Evolutionary conservation across 176 grass and related monocot species (phyloP).

Genomic region (Juncus inflexus): DNA sequence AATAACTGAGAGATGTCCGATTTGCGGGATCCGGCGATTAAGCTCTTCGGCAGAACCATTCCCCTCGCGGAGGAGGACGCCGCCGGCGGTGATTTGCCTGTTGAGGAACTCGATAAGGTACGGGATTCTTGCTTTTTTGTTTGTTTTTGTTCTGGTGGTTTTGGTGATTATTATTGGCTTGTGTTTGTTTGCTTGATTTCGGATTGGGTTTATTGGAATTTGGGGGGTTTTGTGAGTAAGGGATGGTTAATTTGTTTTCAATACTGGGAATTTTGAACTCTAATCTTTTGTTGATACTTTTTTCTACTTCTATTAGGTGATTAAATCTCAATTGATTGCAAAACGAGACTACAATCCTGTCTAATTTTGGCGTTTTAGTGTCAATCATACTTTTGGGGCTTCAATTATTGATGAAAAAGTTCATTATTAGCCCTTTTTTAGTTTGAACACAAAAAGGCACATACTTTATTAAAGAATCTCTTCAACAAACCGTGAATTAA

Average conservation of each 20-base stretch:
- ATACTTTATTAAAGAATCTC: slow-evolving; percentile 2
- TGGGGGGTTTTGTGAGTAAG: slow-evolving; percentile 12
- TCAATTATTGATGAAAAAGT: no score
- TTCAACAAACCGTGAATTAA: neutral
- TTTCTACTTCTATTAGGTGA: no score
- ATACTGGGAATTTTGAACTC: no score
- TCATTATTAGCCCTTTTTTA: no score
- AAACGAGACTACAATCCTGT: no score
- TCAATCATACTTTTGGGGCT: no score
- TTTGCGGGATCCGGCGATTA: slow-evolving; percentile 67
- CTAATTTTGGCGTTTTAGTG: no score
- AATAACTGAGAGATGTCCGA: slow-evolving; percentile 50
- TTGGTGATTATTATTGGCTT: neutral
- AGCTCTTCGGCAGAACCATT: slow-evolving; percentile 82
- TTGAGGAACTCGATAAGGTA: neutral
- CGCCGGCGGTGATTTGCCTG: slow-evolving; percentile 17
- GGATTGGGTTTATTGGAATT: neutral
- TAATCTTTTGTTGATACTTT: no score
- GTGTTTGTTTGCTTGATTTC: slow-evolving; percentile 3
- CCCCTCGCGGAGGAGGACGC: slow-evolving; percentile 29
- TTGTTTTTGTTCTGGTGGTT: neutral
- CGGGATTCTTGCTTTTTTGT: slow-evolving; percentile 5
- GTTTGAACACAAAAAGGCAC: neutral
- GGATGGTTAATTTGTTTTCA: neutral
- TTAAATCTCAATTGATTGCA: no score